A percentile compares a stretch with the other conserved stretches of the same genome.
Conservation (phyloP, 176 grass and related monocot genomes). For the Musa beccarii region DNA sequence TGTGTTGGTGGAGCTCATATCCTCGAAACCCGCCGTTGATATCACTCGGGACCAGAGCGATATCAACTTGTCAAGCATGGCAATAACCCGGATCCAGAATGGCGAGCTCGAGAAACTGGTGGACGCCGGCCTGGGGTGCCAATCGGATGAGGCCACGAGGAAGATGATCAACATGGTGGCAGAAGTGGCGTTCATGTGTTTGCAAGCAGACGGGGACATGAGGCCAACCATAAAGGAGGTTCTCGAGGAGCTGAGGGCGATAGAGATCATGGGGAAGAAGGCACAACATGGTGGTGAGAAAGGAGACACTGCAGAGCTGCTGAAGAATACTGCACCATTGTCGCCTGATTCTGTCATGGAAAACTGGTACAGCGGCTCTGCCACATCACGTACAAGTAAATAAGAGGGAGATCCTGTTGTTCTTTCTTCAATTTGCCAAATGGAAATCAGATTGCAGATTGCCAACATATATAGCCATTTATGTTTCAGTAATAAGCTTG, state of each 20-base stretch:
- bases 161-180: slow-evolving; percentile 14
- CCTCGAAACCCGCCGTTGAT: slow-evolving; percentile 12
- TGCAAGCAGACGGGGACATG: slow-evolving; percentile 2
- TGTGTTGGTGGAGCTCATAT: slow-evolving; percentile 46
- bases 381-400: neutral
- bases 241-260: neutral
- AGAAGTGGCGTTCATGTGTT: slow-evolving; percentile 5
- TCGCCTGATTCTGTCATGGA: neutral
- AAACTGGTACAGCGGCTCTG: neutral
- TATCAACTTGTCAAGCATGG: slow-evolving; percentile 2
- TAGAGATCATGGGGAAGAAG: neutral
- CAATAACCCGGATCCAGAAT: neutral
- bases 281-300: neutral
- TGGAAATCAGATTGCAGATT: neutral
- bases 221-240: slow-evolving; percentile 9
- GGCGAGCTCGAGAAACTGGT: neutral
- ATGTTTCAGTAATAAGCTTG: too few relatives aligned
- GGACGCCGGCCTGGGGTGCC: neutral
- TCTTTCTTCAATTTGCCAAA: neutral
- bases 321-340: neutral
- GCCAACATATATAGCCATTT: too few relatives aligned
- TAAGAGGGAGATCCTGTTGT: neutral
- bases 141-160: neutral
- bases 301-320: neutral
- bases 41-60: neutral